Conservation (phyloP, 257 asterid species). For the Nicotiana noctiflora region DNA sequence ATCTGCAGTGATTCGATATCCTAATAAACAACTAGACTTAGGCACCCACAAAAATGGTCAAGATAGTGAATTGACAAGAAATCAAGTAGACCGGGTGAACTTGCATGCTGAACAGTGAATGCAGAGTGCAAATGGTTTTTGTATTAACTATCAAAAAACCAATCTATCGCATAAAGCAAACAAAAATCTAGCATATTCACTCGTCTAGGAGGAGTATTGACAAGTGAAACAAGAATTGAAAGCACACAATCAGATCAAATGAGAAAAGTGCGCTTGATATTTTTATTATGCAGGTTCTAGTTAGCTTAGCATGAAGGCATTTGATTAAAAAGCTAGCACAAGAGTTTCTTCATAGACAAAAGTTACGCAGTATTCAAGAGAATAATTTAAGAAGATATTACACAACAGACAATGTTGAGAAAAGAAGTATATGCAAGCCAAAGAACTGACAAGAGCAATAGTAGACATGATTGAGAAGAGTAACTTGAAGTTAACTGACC, state of each 20-base stretch:
- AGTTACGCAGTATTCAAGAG: not conserved
- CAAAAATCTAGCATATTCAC: not conserved
- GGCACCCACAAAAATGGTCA: too few species aligned
- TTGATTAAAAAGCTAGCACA: not conserved
- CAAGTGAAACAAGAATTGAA: not conserved
- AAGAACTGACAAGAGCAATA: not conserved
- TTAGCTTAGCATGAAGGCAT: not conserved
- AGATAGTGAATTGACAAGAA: too few species aligned
- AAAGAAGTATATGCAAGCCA: not conserved
- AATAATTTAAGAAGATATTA: not conserved
- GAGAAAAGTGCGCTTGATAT: not conserved
- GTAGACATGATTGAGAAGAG: conserved; percentile 9
- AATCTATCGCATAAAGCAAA: too few species aligned
- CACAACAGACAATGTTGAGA: not conserved
- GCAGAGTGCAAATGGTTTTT: too few species aligned
- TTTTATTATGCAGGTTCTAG: not conserved
- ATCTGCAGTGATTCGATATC: too few species aligned
- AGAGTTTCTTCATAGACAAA: not conserved
- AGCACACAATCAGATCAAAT: not conserved
- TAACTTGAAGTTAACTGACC: conserved; percentile 38
- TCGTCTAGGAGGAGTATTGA: not conserved
- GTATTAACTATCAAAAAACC: too few species aligned
- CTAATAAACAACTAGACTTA: too few species aligned
- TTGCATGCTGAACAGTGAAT: too few species aligned
- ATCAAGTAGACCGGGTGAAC: too few species aligned